These are phyloP conservation scores for Besnoitia besnoiti DNA, from an alignment of 169 alveolate species.

Conservation along the genomic window DNA sequence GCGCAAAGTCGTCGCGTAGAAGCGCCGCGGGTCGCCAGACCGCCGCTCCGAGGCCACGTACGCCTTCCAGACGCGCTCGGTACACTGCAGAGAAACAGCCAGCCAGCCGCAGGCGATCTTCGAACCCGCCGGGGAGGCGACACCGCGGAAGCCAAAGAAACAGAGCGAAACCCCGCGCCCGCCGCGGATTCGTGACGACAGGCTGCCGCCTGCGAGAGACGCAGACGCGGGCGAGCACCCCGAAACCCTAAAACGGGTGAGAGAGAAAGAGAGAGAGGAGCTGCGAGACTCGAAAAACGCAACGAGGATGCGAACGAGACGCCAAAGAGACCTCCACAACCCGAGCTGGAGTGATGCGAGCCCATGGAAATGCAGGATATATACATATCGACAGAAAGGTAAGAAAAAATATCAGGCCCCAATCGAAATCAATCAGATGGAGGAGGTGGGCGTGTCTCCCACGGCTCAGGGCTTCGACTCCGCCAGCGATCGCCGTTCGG, in stretches of 20 bases:
- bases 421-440: too few species aligned
- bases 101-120: neutral
- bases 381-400: too few species aligned
- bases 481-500: neutral
- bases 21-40: constrained; percentile 17
- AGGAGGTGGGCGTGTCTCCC: too few species aligned
- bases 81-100: constrained; percentile 5
- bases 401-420: too few species aligned
- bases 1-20: neutral
- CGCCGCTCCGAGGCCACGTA: neutral
- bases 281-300: neutral
- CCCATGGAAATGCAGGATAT: too few species aligned
- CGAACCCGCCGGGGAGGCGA: neutral
- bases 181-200: too few species aligned
- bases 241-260: neutral
- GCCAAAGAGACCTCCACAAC: neutral
- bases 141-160: neutral
- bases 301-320: neutral
- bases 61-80: constrained; percentile 31
- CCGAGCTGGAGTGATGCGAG: too few species aligned
- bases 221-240: neutral
- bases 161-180: too few species aligned
- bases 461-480: neutral
- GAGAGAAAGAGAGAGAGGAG: neutral
- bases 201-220: too few species aligned